These are phyloP conservation scores for Bryum argenteum DNA, from an alignment of 225 moss, liverwort and hornwort species.

Conservation along the genomic window DNA sequence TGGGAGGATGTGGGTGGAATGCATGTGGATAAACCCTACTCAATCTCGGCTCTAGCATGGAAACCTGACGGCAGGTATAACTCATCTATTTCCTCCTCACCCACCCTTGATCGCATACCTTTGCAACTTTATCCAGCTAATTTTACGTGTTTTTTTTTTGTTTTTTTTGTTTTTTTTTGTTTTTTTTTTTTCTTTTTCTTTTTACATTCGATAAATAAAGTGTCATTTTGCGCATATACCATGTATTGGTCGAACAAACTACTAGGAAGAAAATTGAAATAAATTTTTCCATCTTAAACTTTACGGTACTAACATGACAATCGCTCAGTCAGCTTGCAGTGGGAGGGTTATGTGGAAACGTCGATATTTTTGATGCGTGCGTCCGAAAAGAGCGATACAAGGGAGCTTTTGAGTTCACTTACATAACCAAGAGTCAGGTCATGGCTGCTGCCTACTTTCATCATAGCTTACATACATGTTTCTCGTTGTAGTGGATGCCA, in stretches of 20 bases:
- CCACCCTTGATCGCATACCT: neutral
- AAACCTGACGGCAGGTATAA: conserved; percentile 88
- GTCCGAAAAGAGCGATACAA: conserved; percentile 73
- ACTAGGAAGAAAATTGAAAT: too few species aligned
- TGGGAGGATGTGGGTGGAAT: conserved; percentile 88
- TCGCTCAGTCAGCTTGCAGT: conserved; percentile 71
- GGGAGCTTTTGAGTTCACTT: conserved; percentile 85
- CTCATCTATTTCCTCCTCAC: neutral
- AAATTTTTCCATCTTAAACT: too few species aligned
- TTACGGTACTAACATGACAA: neutral
- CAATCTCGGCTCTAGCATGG: conserved; percentile 78
- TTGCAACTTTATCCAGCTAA: too few species aligned
- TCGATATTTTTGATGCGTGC: conserved; percentile 82
- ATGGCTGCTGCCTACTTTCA: too few species aligned
- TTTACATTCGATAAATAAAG: too few species aligned
- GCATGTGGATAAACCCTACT: conserved; percentile 66
- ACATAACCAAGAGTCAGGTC: conserved; percentile 65
- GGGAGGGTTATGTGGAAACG: conserved; percentile 87
- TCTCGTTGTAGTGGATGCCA: too few species aligned
- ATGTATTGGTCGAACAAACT: too few species aligned
- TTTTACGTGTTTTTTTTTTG: too few species aligned
- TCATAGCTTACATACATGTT: too few species aligned
- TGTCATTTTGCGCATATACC: too few species aligned
- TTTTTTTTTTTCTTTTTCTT: too few species aligned
- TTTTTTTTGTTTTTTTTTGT: too few species aligned